These are phyloP conservation scores for Magnolia kwangsiensis DNA, from an alignment of 164 flowering plant species.

Conservation along the genomic window DNA sequence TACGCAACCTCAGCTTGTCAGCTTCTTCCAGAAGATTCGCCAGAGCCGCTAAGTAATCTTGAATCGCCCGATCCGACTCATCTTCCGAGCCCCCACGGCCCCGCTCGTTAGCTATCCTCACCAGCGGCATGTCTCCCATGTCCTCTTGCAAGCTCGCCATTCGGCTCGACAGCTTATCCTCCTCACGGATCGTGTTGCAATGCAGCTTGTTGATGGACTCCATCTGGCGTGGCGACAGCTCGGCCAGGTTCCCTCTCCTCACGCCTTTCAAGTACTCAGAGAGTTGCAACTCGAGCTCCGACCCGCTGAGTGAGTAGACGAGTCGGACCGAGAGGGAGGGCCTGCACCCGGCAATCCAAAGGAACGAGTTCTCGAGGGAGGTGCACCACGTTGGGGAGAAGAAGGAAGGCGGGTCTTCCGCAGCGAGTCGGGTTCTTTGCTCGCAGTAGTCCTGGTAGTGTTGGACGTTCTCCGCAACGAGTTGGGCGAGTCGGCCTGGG, in stretches of 20 bases:
- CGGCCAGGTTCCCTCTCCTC: conserved; percentile 41
- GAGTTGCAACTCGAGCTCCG: conserved; percentile 44
- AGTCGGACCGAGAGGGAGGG: conserved; percentile 62
- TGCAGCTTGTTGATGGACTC: conserved; percentile 42
- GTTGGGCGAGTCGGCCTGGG: neutral
- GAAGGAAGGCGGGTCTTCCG: conserved; percentile 36
- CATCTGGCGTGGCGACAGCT: conserved; percentile 44
- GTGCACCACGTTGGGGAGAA: conserved; percentile 51
- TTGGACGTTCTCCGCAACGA: neutral
- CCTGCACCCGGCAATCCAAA: conserved; percentile 85
- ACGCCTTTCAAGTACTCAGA: conserved; percentile 35
- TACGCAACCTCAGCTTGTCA: conserved; percentile 49
- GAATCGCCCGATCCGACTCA: conserved; percentile 31
- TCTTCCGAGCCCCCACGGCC: neutral
- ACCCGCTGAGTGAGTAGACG: conserved; percentile 58
- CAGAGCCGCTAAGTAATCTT: neutral
- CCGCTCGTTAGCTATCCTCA: neutral
- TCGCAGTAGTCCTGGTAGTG: conserved; percentile 54
- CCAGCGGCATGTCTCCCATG: conserved; percentile 23
- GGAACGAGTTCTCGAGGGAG: conserved; percentile 55
- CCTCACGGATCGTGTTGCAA: conserved; percentile 33
- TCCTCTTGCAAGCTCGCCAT: conserved; percentile 40
- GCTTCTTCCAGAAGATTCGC: conserved; percentile 27
- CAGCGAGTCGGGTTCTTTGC: conserved; percentile 32
- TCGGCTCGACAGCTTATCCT: conserved; percentile 32